These are phyloP conservation scores for Stephania cephalantha DNA, from an alignment of 164 flowering plant species.

Conservation along the genomic window DNA sequence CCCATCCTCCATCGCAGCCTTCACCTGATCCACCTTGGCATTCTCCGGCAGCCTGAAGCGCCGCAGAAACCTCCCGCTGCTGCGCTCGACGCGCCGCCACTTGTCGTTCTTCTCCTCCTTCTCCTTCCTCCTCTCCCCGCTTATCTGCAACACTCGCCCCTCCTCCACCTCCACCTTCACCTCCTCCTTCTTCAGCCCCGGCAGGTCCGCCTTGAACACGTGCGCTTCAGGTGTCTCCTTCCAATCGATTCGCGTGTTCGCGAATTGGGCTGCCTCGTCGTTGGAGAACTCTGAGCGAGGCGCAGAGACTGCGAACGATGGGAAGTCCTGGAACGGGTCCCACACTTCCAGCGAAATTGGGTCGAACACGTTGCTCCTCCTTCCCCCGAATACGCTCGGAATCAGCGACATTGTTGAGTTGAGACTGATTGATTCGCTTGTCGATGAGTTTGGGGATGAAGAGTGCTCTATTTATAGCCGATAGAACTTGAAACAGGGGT, in stretches of 20 bases:
- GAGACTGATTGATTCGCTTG: too few species aligned
- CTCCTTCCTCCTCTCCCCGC: slow-evolving; percentile 30
- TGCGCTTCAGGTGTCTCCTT: slow-evolving; percentile 38
- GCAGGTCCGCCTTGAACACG: slow-evolving; percentile 35
- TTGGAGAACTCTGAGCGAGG: not conserved
- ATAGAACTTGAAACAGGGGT: not conserved
- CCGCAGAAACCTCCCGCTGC: slow-evolving; percentile 29
- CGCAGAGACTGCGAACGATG: not conserved
- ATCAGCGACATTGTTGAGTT: slow-evolving; percentile 5
- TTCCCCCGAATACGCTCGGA: slow-evolving; percentile 10
- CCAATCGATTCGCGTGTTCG: slow-evolving; percentile 28
- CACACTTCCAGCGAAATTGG: slow-evolving; percentile 27
- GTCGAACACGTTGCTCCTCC: slow-evolving; percentile 21
- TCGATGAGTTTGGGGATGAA: too few species aligned
- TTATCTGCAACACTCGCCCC: slow-evolving; percentile 30
- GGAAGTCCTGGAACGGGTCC: slow-evolving; percentile 27
- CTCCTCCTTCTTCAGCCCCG: slow-evolving; percentile 37
- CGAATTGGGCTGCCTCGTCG: slow-evolving; percentile 25
- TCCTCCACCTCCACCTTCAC: slow-evolving; percentile 43
- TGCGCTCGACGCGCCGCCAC: slow-evolving; percentile 31
- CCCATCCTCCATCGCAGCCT: slow-evolving; percentile 31
- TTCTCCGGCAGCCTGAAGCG: slow-evolving; percentile 38
- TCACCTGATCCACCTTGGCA: slow-evolving; percentile 28
- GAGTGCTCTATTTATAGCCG: too few species aligned
- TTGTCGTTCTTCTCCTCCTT: slow-evolving; percentile 32